Base-by-base conservation (phyloP, 805 yeast species). In the Clavispora santaluciae region DNA sequence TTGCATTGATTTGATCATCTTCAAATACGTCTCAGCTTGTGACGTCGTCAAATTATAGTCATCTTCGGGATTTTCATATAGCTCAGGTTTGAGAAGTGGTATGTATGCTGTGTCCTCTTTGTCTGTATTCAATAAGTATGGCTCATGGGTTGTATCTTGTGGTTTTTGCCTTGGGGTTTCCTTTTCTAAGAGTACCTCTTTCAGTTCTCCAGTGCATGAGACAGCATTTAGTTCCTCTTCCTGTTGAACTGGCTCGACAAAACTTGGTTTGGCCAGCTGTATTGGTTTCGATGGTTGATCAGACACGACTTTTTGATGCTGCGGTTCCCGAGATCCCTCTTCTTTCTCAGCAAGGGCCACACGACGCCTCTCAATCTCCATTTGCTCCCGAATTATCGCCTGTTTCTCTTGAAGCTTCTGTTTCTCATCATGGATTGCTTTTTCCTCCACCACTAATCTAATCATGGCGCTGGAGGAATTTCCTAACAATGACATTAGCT, bases 31-130 rank as follows among this genome's bases (percentile, higher is more conserved):
- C 42, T 63, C 62, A 2, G 68, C 71, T 45, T 69, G 73, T 13
- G 55, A 39, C 5, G 63, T 50, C 1, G 72, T 65, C 60, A 69
- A 51, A 17, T 64, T 60, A 49, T 69, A 69, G 45, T 69, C 73
- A 26, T 59, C 64, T 13, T 67, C 72, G 3, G 72, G 72, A 43
- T 68, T 69, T 17, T 68, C 70, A 41, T 67, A 69, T 1, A 43
- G 8, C 9, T 21, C 21, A 10, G 39, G 34, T 18, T 38, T 28
- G 6, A 25, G 28, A 33, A 34, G 40, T 7, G 54, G 51, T 2
- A 41, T 35, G 17, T 50, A 50, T 7, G 44, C 40, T 9, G 51
- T 47, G 31, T 50, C 54, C 8, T 39, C 28, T 4, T 18, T 33
- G 13, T 43, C 48, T 15, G 11, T 40, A 3, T 42, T 45, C 24